These are phyloP conservation scores for Penicillium expansum DNA, from an alignment of 2,329 filamentous ascomycete genomes.

Conservation along the genomic window DNA sequence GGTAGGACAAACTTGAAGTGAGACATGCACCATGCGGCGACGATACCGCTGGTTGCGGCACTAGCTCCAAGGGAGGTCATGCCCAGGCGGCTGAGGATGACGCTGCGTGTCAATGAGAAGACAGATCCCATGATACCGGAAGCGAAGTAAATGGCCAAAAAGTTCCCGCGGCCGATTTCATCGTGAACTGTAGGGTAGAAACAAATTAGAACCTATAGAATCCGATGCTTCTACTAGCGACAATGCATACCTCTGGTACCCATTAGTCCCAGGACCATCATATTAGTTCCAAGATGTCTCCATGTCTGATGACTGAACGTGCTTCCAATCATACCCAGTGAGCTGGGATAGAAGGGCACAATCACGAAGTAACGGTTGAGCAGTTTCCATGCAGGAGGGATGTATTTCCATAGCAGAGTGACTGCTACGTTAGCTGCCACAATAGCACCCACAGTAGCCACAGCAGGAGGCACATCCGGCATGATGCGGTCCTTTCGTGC, in stretches of 20 bases:
- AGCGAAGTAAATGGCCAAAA: slow-evolving; percentile 53
- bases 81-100: slow-evolving; percentile 44
- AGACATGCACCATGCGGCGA: slow-evolving; percentile 51
- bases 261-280: slow-evolving; percentile 54
- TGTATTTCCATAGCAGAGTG: slow-evolving; percentile 52
- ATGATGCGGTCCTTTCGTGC: slow-evolving; percentile 48
- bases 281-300: slow-evolving; percentile 54
- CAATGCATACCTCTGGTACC: slow-evolving; percentile 47
- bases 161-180: slow-evolving; percentile 55
- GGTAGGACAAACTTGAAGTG: slow-evolving; percentile 41
- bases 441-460: slow-evolving; percentile 52
- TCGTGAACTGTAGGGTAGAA: slow-evolving; percentile 13
- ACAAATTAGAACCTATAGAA: background rate
- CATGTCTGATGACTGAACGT: slow-evolving; percentile 57
- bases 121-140: slow-evolving; percentile 49
- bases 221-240: background rate
- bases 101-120: slow-evolving; percentile 45
- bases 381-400: slow-evolving; percentile 53
- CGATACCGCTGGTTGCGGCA: slow-evolving; percentile 50
- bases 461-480: slow-evolving; percentile 50
- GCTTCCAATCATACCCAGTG: slow-evolving; percentile 53
- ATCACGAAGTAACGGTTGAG: slow-evolving; percentile 58
- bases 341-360: slow-evolving; percentile 52
- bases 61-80: slow-evolving; percentile 53
- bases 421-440: slow-evolving; percentile 51